Base-by-base conservation (phyloP, 2,329 filamentous ascomycete species). In the Claviceps pazoutovae region DNA sequence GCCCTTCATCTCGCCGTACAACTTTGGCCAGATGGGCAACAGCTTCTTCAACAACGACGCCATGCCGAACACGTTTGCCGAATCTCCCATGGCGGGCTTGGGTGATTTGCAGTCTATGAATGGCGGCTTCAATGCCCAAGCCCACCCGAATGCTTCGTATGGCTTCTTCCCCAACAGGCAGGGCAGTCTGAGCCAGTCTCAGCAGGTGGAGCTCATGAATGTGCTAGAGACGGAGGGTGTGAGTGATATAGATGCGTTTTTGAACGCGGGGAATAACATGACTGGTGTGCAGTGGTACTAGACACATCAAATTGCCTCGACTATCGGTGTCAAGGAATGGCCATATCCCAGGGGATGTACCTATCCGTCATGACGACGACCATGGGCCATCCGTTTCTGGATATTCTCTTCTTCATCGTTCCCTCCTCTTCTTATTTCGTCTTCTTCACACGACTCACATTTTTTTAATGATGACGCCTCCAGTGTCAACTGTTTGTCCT, bases 201-300 rank as follows among this genome's bases (percentile, higher is more conserved):
- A 94, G 66, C 88, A 93, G 66, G 69, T 83, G 56, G 86, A 95
- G 69, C 71, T 95, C 39, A 88, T 94, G 84, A 80, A 83, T 51
- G 82, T 82, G 48, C 74, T 95, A 37, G 86, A 93, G 65, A 85
- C 72, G 58, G 78, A 84, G 57, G 81, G 80, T 0, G 69, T 82
- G 62, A 71, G 70, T 26, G 80, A 83, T 49, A 82, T 84, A 58
- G 75, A 83, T 56, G 72, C 73, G 14, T 79, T 80, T 52, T 65
- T 84, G 58, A 79, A 68, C 68, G 67, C 62, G 2, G 61, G 57
- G 1, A 59, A 56, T 9, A 54, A 56, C 11, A 56, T 67, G 53
- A 50, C 62, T 3, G 64, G 61, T 49, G 58, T 56, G 9, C 60
- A 58, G 48, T 69, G 67, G 66, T 69, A 63, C 46, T 68, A 51